These are phyloP conservation scores for Jackrogersella multiformis DNA, from an alignment of 495 filamentous ascomycete species.

Conservation along the genomic window DNA sequence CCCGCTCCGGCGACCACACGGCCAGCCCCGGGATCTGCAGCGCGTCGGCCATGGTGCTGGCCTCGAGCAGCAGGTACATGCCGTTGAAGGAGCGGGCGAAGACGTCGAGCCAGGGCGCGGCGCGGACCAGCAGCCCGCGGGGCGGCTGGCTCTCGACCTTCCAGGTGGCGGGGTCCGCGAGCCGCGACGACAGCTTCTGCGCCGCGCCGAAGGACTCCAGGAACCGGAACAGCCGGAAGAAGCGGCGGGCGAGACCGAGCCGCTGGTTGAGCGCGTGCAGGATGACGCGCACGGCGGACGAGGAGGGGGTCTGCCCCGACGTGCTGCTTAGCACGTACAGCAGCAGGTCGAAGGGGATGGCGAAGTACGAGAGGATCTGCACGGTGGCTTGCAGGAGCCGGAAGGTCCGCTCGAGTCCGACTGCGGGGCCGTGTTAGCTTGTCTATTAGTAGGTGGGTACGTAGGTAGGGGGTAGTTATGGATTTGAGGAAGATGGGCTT, in stretches of 20 bases:
- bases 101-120: conserved; percentile 48
- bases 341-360: conserved; percentile 41
- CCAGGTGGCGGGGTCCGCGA: conserved; percentile 7
- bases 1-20: conserved; percentile 45
- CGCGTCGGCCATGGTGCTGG: conserved; percentile 51
- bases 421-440: conserved; percentile 43
- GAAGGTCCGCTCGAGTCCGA: conserved; percentile 69
- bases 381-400: conserved; percentile 66
- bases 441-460: background rate
- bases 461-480: too few relatives aligned
- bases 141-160: background rate
- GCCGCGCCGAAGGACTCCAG: conserved; percentile 66
- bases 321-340: conserved; percentile 32
- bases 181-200: conserved; percentile 42
- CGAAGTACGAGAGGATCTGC: conserved; percentile 58
- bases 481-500: too few relatives aligned
- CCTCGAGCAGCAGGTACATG: conserved; percentile 59
- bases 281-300: conserved; percentile 14
- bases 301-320: conserved; percentile 1
- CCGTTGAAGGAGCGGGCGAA: conserved; percentile 55
- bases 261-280: conserved; percentile 44
- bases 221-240: conserved; percentile 70
- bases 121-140: background rate
- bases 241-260: conserved; percentile 59
- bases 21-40: conserved; percentile 60